Base-by-base conservation (phyloP, 2,329 filamentous ascomycete genomes). In the Botryotinia narcissicola region DNA sequence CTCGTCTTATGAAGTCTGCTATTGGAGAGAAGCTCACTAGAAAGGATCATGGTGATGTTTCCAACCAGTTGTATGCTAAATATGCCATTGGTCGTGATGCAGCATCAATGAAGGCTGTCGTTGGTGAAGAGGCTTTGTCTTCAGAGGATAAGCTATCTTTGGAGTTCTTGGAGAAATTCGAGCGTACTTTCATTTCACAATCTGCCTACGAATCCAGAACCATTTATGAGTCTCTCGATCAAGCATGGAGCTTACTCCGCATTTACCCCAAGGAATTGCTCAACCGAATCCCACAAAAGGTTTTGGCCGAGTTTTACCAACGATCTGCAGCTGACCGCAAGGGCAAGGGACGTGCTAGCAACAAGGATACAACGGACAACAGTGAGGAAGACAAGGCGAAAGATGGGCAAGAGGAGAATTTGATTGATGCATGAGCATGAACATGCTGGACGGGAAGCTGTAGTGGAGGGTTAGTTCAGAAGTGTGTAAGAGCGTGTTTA, bases 1-100 rank as follows among this genome's bases (percentile, higher is more conserved):
- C 96, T 37, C 96, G 96, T 90, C 92, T 99, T 82, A 99, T 99
- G 96, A 99, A 99, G 86, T 99, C 96, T 81, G 96, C 96, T 83
- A 99, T 99, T 81, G 96, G 96, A 80, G 95, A 98, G 85, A 94
- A 94, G 77, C 95, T 95, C 88, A 99, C 96, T 40, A 93, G 96
- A 80, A 95, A 93, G 84, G 97, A 99, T 81, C 96, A 99, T 84
- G 93, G 94, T 79, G 96, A 99, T 85, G 96, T 99, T 69, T 99
- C 96, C 78, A 99, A 99, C 87, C 96, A 99, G 87, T 89, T 99
- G 77, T 99, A 99, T 83, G 96, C 96, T 85, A 99, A 99, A 86
- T 99, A 99, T 83, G 96, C 96, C 83, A 98, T 99, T 82, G 96
- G 96, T 82, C 95, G 95, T 88, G 96, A 99, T 81, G 96, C 96